Percentiles rank a stretch among this genome's conserved stretches.
Conservation (phyloP, 75 land plant species). For the Pinus tabuliformis region DNA sequence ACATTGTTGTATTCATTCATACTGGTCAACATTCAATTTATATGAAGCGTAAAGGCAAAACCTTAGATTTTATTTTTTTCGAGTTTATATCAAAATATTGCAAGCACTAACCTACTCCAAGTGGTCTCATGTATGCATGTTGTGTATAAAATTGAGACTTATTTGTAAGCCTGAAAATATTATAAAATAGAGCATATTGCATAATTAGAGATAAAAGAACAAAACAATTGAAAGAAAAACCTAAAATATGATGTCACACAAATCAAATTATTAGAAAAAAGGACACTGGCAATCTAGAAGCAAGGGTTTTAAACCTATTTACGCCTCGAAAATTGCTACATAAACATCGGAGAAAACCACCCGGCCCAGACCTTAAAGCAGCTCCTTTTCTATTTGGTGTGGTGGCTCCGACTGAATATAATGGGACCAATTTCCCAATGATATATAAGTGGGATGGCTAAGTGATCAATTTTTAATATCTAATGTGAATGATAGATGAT, state of each 20-base stretch:
- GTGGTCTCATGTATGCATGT: constrained; percentile 97
- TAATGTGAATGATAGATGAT: too few relatives aligned
- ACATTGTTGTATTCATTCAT: neutral
- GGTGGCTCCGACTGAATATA: too few relatives aligned
- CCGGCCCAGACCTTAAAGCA: too few relatives aligned
- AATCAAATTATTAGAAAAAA: neutral
- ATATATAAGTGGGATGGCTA: too few relatives aligned
- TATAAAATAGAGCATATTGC: neutral
- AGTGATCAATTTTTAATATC: too few relatives aligned
- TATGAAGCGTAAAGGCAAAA: neutral
- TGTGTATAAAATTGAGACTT: constrained; percentile 95
- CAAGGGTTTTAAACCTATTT: too few relatives aligned
- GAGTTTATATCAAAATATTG: neutral
- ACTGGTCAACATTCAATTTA: neutral
- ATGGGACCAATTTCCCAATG: too few relatives aligned
- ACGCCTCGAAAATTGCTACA: too few relatives aligned
- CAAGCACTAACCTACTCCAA: constrained; percentile 71
- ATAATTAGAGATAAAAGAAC: neutral
- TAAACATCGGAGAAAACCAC: too few relatives aligned
- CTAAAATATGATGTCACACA: too few relatives aligned
- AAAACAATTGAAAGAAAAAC: neutral
- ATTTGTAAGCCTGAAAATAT: constrained; percentile 76
- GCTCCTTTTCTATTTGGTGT: too few relatives aligned
- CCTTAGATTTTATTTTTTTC: neutral
- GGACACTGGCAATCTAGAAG: neutral